Conservation (phyloP, 163 green algal genomes). For the Coccomyxa subellipsoidea region DNA sequence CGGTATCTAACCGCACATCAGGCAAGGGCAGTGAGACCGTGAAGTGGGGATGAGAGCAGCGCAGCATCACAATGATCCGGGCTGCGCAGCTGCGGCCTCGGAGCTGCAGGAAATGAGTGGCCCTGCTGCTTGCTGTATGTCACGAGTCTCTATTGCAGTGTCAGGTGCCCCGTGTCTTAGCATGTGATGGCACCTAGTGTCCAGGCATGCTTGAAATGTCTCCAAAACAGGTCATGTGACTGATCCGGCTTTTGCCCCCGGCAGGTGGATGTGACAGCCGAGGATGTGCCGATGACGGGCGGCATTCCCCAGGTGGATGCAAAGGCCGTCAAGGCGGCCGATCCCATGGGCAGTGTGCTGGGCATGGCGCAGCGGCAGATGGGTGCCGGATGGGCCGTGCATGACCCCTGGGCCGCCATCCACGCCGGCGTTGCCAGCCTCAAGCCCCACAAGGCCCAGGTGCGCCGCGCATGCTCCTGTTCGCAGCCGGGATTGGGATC, state of each 20-base stretch:
- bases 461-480: not conserved
- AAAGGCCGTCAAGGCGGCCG: not conserved
- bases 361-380: conserved; percentile 36
- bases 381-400: conserved; percentile 12
- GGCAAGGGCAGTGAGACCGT: too few relatives aligned
- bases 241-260: not conserved
- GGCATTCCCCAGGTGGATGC: not conserved
- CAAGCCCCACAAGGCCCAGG: conserved; percentile 74
- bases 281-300: not conserved
- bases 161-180: too few relatives aligned
- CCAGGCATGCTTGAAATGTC: too few relatives aligned
- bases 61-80: too few relatives aligned
- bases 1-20: too few relatives aligned
- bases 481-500: too few relatives aligned
- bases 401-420: conserved; percentile 62
- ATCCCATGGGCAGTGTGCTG: not conserved
- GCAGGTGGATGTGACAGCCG: conserved; percentile 59
- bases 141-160: too few relatives aligned
- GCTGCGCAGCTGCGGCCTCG: too few relatives aligned
- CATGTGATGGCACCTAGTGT: too few relatives aligned
- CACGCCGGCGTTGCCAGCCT: conserved; percentile 33
- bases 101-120: too few relatives aligned
- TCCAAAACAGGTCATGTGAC: not conserved
- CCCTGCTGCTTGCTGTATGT: too few relatives aligned
- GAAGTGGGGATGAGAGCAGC: too few relatives aligned